Conservation (phyloP, 1,284 basidiomycete genomes). For the Sporisorium graminicola region DNA sequence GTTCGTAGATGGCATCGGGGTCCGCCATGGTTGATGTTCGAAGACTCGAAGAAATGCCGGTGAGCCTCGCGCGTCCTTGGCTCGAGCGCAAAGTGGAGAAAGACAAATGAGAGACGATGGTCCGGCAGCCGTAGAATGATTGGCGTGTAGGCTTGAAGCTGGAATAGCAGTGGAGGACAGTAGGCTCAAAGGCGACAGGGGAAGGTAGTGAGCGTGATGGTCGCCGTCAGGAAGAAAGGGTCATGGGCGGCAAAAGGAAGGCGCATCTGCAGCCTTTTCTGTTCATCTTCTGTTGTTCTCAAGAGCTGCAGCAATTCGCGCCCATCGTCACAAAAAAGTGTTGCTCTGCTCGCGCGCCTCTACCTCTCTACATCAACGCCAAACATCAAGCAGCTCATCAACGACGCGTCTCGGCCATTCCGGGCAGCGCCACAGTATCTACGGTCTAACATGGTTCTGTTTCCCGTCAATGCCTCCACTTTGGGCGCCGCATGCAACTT, state of each 20-base stretch:
- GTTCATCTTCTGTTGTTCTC: conserved; percentile 5
- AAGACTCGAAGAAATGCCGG: not conserved
- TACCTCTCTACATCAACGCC: not conserved
- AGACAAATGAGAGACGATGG: not conserved
- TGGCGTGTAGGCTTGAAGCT: no score
- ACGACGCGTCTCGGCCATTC: conserved; percentile 20
- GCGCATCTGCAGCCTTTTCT: no score
- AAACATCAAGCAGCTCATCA: not conserved
- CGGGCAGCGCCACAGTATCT: no score
- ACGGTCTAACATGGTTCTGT: conserved; percentile 6
- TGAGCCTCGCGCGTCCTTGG: not conserved
- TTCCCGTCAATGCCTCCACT: conserved; percentile 38
- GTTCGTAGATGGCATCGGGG: conserved; percentile 46
- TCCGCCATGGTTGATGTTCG: conserved; percentile 48
- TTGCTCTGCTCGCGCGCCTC: conserved; percentile 16
- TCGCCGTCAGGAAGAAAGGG: conserved; percentile 2
- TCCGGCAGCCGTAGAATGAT: not conserved
- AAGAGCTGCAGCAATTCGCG: not conserved
- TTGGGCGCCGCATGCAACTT: not conserved
- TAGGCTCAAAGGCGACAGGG: no score
- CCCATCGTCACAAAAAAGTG: not conserved
- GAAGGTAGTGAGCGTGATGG: not conserved
- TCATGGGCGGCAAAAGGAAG: no score
- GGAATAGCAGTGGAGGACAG: no score
- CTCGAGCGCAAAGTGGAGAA: not conserved